Conservation (phyloP, 2,329 filamentous ascomycete genomes). For the Cladosporium oxysporum region DNA sequence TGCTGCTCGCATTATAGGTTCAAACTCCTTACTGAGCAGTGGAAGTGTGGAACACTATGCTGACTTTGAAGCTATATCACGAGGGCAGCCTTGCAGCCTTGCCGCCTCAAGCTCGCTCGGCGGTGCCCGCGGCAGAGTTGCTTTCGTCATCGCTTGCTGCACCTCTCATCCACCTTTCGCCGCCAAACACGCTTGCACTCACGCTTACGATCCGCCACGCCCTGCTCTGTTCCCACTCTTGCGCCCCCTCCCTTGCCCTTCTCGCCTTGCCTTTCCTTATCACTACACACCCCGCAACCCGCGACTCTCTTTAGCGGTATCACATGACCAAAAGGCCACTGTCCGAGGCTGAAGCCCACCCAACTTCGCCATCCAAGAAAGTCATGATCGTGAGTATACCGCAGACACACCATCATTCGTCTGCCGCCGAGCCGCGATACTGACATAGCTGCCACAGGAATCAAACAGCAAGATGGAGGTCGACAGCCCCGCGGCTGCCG, state of each 20-base stretch:
- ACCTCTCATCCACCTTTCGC: neutral
- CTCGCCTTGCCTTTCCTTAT: neutral
- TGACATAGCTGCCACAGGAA: slow-evolving; percentile 13
- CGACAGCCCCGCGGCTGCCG: slow-evolving; percentile 58
- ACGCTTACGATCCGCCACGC: neutral
- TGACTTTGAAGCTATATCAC: no score
- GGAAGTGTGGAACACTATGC: no score
- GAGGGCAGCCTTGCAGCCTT: neutral
- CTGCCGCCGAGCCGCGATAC: neutral
- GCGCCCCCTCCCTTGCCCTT: neutral
- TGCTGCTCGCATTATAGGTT: no score
- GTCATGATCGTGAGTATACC: slow-evolving; percentile 52
- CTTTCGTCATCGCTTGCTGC: neutral
- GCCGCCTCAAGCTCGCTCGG: neutral
- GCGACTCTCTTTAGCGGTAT: slow-evolving; percentile 14
- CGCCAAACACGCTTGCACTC: neutral
- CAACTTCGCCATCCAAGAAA: slow-evolving; percentile 45
- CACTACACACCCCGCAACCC: slow-evolving; percentile 13
- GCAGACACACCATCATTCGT: neutral
- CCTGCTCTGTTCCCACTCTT: slow-evolving; percentile 5
- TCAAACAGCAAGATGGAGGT: slow-evolving; percentile 61
- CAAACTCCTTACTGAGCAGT: no score
- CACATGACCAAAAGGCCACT: slow-evolving; percentile 20
- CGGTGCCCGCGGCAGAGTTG: neutral
- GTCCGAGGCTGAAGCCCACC: slow-evolving; percentile 43